phyloP scores from a whole-genome alignment of 768 basidiomycete genomes.

The Basidioascus undulatus region DNA sequence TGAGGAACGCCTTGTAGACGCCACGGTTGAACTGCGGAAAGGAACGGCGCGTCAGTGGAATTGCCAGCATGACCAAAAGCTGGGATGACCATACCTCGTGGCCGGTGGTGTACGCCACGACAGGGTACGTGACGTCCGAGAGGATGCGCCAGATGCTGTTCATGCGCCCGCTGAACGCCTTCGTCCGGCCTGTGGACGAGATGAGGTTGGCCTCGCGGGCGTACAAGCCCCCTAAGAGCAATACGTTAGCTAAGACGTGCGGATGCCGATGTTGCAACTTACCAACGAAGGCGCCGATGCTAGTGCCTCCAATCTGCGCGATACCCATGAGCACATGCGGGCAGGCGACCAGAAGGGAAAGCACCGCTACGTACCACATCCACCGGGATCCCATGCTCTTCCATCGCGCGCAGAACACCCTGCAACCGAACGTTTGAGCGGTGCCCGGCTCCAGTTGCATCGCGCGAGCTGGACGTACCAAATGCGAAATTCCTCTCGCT shows the following conservation, averaged over 20 bases:
- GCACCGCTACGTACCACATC: constrained; percentile 32
- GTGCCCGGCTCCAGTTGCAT: too few species aligned
- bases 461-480: constrained; percentile 29
- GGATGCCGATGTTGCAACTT: too few species aligned
- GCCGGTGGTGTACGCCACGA: constrained; percentile 77
- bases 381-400: constrained; percentile 77
- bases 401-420: constrained; percentile 80
- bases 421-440: too few species aligned
- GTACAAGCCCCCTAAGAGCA: constrained; percentile 84
- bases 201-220: constrained; percentile 82
- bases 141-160: constrained; percentile 80
- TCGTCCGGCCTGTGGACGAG: constrained; percentile 57
- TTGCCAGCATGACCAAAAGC: constrained; percentile 6
- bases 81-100: constrained; percentile 1
- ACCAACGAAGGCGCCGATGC: constrained; percentile 79
- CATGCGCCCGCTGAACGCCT: constrained; percentile 75
- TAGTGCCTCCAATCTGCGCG: constrained; percentile 25
- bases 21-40: constrained; percentile 70
- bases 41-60: not conserved
- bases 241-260: too few species aligned
- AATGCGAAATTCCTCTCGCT: constrained; percentile 60
- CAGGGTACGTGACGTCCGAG: constrained; percentile 77
- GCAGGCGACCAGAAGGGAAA: not conserved
- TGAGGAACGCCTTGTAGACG: constrained; percentile 51
- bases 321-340: not conserved